Conservation (phyloP, 2,329 filamentous ascomycete genomes). For the Xylaria sp. region DNA sequence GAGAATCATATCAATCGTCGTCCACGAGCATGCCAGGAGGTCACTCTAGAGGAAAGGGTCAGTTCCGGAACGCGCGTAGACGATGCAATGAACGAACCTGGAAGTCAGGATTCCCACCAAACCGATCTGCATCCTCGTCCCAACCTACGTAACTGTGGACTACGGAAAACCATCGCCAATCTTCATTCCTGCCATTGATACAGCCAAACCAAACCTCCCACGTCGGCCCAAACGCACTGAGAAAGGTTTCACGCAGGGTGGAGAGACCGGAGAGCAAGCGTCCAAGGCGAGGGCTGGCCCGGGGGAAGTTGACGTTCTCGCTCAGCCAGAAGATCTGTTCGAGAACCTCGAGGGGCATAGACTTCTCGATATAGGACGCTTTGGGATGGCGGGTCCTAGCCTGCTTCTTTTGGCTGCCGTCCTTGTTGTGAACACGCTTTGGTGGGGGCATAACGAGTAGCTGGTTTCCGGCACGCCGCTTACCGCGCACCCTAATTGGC, state of each 20-base stretch:
- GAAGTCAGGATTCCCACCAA: conserved; percentile 55
- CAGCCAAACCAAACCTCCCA: conserved; percentile 54
- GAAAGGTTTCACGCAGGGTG: conserved; percentile 51
- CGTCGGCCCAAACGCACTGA: conserved; percentile 53
- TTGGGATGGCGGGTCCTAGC: conserved; percentile 31
- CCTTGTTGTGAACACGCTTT: conserved; percentile 35
- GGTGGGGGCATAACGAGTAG: neutral
- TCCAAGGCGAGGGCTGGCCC: conserved; percentile 58
- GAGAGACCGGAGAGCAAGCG: conserved; percentile 56
- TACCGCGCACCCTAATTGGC: conserved; percentile 61
- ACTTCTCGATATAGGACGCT: conserved; percentile 48
- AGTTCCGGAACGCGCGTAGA: neutral
- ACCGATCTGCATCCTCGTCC: conserved; percentile 43
- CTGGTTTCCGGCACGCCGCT: conserved; percentile 50
- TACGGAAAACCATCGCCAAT: neutral
- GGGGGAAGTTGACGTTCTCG: conserved; percentile 60
- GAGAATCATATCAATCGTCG: conserved; percentile 58
- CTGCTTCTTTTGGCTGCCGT: conserved; percentile 33
- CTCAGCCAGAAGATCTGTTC: conserved; percentile 64
- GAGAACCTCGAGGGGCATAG: conserved; percentile 64
- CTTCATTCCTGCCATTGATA: conserved; percentile 46
- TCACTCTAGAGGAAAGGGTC: conserved; percentile 51
- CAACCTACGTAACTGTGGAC: conserved; percentile 47
- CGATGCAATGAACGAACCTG: conserved; percentile 54
- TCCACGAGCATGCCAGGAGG: conserved; percentile 58